Percentiles rank a stretch among this genome's conserved stretches.
phyloP scores from a whole-genome alignment of 1,139 yeast species.

The Saccharomyces hybrid region DNA sequence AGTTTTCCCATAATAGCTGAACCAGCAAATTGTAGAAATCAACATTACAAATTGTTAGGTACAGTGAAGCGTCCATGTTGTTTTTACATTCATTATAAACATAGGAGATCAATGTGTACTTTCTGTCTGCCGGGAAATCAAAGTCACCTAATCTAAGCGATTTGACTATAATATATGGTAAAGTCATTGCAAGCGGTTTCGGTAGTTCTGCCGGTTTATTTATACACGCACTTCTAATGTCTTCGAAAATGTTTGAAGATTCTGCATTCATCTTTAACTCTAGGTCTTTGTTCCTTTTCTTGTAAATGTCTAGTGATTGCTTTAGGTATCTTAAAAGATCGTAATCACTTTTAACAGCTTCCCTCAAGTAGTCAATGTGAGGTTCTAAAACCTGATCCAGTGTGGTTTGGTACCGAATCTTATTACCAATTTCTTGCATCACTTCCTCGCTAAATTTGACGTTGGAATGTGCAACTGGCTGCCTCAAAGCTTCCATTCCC shows the following conservation, averaged over 20 bases:
- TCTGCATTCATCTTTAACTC: constrained; percentile 9
- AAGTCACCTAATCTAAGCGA: constrained; percentile 16
- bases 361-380: constrained; percentile 10
- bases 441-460: constrained; percentile 10
- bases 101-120: constrained; percentile 21
- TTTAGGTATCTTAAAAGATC: constrained; percentile 18
- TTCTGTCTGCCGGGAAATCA: constrained; percentile 20
- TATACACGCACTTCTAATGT: constrained; percentile 12
- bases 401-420: constrained; percentile 19
- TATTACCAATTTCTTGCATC: constrained; percentile 15
- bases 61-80: constrained; percentile 21
- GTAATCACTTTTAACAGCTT: constrained; percentile 19
- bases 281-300: constrained; percentile 11
- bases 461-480: constrained; percentile 3
- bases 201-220: constrained; percentile 16
- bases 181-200: constrained; percentile 23
- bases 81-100: constrained; percentile 25
- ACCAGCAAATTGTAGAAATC: constrained; percentile 28
- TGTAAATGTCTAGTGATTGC: constrained; percentile 11
- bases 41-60: constrained; percentile 25
- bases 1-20: constrained; percentile 26
- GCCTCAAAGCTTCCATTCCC: background rate
- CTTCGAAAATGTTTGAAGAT: constrained; percentile 10
- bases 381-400: constrained; percentile 20
- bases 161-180: constrained; percentile 22